A percentile compares a stretch with the other conserved stretches of the same genome.
phyloP scores from a whole-genome alignment of 192 early-diverging fungal genomes.

The Coemansia sp. region DNA sequence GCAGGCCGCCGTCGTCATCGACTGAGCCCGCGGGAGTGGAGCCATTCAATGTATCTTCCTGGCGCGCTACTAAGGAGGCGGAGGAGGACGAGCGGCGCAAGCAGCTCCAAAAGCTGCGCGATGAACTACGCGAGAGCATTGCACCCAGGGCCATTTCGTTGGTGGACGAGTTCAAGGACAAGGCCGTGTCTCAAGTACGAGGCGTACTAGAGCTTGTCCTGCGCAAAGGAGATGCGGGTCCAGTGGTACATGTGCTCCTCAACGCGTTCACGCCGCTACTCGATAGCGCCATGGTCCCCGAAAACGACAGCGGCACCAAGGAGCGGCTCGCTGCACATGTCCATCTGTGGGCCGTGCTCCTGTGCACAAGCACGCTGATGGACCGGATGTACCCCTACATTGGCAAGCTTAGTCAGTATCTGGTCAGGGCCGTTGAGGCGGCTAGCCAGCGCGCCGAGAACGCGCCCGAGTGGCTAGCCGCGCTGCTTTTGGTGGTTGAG shows the following conservation, averaged over 20 bases:
- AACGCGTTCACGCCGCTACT: conserved; percentile 32
- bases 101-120: conserved; percentile 38
- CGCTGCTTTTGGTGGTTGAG: conserved; percentile 38
- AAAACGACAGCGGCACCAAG: conserved; percentile 4
- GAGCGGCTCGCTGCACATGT: conserved; percentile 39
- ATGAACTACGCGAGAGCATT: conserved; percentile 50
- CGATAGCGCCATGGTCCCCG: neutral
- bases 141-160: conserved; percentile 34
- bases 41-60: conserved; percentile 25
- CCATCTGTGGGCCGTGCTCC: conserved; percentile 41
- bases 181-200: conserved; percentile 27
- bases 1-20: neutral
- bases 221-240: conserved; percentile 20
- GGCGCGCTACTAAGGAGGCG: conserved; percentile 35
- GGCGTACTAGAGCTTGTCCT: conserved; percentile 37
- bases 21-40: conserved; percentile 3
- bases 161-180: conserved; percentile 30
- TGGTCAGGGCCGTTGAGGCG: conserved; percentile 25
- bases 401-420: conserved; percentile 5
- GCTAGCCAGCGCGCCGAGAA: conserved; percentile 19
- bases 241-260: conserved; percentile 23
- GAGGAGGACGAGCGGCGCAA: conserved; percentile 15
- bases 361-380: conserved; percentile 24
- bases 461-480: conserved; percentile 30
- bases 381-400: conserved; percentile 34